A percentile compares a stretch with the other conserved stretches of the same genome.
phyloP scores from a whole-genome alignment of 345 rosid genomes.

The Odontarrhena argentea region DNA sequence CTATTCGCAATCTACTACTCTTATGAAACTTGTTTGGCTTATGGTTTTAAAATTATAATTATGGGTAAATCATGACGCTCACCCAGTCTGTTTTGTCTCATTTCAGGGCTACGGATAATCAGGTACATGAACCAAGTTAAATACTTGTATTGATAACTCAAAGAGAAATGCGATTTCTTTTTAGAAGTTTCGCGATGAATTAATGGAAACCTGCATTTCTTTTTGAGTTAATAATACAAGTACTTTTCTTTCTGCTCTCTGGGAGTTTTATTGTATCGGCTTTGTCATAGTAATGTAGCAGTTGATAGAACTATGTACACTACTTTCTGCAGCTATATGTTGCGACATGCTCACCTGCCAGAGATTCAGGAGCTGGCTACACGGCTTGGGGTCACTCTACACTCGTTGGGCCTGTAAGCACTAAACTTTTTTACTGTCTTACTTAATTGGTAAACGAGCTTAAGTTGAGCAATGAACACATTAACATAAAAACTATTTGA shows the following conservation, averaged over 20 bases:
- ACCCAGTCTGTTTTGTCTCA: constrained; percentile 13
- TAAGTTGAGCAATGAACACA: constrained; percentile 9
- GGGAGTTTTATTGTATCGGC: neutral
- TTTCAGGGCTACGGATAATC: constrained; percentile 93
- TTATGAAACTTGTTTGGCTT: constrained; percentile 5
- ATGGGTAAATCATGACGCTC: constrained; percentile 9
- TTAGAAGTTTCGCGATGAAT: neutral
- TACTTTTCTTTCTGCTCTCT: constrained; percentile 4
- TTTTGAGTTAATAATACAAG: neutral
- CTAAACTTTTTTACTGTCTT: neutral
- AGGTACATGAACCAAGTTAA: constrained; percentile 50
- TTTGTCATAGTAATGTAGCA: constrained; percentile 6
- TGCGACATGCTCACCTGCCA: constrained; percentile 93
- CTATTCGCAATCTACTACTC: constrained; percentile 14
- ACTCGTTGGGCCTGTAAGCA: constrained; percentile 55
- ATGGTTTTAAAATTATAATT: neutral
- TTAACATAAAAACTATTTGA: constrained; percentile 15
- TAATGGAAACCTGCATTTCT: neutral
- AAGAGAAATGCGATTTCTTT: neutral
- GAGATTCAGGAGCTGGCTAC: constrained; percentile 72
- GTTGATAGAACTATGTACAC: constrained; percentile 7
- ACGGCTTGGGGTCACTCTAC: constrained; percentile 99
- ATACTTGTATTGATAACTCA: constrained; percentile 6
- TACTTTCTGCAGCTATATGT: constrained; percentile 66
- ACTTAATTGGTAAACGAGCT: neutral